phyloP scores from a whole-genome alignment of 306 rosid species.

The Rubus parviflorus region DNA sequence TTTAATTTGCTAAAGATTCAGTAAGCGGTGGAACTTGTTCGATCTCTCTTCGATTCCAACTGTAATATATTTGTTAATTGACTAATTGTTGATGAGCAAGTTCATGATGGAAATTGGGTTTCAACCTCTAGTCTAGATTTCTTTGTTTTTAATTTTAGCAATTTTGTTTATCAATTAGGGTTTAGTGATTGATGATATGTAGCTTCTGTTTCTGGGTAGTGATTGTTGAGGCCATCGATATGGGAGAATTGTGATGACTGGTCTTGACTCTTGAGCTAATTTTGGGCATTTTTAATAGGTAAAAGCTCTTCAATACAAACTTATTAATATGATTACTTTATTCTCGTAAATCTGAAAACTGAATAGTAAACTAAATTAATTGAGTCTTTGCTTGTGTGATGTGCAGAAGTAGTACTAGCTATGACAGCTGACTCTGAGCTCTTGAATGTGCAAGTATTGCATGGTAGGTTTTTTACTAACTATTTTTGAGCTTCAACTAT shows the following conservation, averaged over 20 bases:
- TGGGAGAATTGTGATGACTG: not conserved
- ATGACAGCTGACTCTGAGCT: not conserved
- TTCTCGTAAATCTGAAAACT: not conserved
- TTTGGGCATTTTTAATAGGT: not conserved
- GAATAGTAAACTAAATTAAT: not conserved
- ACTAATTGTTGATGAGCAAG: not conserved
- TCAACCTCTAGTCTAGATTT: not conserved
- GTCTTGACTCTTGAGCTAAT: not conserved
- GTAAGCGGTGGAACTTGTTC: not conserved
- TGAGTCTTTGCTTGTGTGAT: not conserved
- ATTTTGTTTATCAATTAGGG: not conserved
- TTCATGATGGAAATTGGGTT: not conserved
- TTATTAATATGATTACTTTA: no score
- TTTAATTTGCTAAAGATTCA: constrained; percentile 4
- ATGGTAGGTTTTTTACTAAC: not conserved
- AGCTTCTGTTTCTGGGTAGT: constrained; percentile 1
- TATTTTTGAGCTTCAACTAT: not conserved
- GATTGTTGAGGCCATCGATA: not conserved
- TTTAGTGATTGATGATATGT: not conserved
- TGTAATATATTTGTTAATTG: not conserved
- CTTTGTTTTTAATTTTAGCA: no score
- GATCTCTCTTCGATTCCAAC: not conserved
- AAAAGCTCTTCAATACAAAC: not conserved
- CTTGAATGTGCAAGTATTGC: not conserved
- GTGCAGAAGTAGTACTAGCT: not conserved